Base-by-base conservation (phyloP, 2,329 filamentous ascomycete species). In the Alternaria rosae region DNA sequence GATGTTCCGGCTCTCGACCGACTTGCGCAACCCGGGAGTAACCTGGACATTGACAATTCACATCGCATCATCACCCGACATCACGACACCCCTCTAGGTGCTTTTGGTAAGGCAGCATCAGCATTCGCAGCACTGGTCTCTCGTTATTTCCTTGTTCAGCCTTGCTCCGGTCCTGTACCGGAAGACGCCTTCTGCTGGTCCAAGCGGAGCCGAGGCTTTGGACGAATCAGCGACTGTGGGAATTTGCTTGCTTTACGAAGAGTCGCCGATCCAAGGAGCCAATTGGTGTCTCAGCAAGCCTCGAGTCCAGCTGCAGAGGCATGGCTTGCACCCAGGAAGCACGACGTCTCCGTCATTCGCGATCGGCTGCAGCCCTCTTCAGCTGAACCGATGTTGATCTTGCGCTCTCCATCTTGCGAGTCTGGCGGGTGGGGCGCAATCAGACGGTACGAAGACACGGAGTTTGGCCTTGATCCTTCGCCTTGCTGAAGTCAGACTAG, bases 171-270 rank as follows among this genome's bases (percentile, higher is more conserved):
- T 66, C 67, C 67, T 55, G 58, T 64, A 68, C 70, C 70, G 74
- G 64, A 65, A 61, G 65, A 70, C 54, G 75, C 72, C 68, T 71
- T 68, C 44, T 35, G 61, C 54, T 61, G 59, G 62, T 65, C 61
- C 59, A 65, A 69, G 71, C 69, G 64, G 68, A 72, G 65, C 67
- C 70, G 68, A 69, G 65, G 61, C 48, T 54, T 56, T 47, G 57
- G 48, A 56, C 73, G 69, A 74, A 75, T 70, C 74, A 76, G 66
- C 68, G 65, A 35, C 54, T 69, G 54, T 61, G 64, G 61, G 65
- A 64, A 66, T 67, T 67, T 67, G 68, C 72, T 74, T 71, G 66
- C 67, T 68, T 67, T 67, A 72, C 69, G 64, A 68, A 60, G 66
- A 65, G 60, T 69, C 72, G 71, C 70, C 71, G 70, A 72, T 71